A percentile compares a stretch with the other conserved stretches of the same genome.
Evolutionary conservation across 306 rosid genomes (phyloP).

Genomic region (Bauhinia variegata): DNA sequence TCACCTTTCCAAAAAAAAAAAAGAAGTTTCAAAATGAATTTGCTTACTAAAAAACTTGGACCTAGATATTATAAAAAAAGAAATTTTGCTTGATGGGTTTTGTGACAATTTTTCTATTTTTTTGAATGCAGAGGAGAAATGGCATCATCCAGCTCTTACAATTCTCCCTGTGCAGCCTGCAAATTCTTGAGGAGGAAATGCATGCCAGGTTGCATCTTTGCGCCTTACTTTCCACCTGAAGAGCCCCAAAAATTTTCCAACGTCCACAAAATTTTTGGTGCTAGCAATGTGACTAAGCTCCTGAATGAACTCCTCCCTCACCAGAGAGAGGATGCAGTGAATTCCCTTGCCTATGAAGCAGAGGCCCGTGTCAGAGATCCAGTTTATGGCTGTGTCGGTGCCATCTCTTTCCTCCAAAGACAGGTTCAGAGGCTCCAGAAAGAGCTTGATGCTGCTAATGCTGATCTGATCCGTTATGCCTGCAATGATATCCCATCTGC

Average conservation of each 20-base stretch:
- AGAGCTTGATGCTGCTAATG: conserved; percentile 86
- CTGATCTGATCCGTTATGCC: conserved; percentile 80
- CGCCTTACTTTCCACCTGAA: conserved; percentile 96
- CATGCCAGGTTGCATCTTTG: conserved; percentile 95
- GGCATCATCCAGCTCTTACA: conserved; percentile 80
- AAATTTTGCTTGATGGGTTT: conserved; percentile 8
- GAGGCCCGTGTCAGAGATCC: conserved; percentile 96
- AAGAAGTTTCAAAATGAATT: conserved; percentile 20
- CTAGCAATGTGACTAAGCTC: conserved; percentile 95
- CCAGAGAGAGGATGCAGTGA: conserved; percentile 96
- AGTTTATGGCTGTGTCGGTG: conserved; percentile 93
- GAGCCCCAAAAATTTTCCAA: conserved; percentile 94
- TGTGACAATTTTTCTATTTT: neutral
- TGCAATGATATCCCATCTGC: conserved; percentile 58
- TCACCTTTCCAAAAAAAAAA: neutral
- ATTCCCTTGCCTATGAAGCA: conserved; percentile 93
- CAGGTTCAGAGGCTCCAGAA: conserved; percentile 95
- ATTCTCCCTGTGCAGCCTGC: conserved; percentile 96
- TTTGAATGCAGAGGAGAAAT: conserved; percentile 42
- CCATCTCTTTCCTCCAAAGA: conserved; percentile 90
- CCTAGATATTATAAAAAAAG: neutral
- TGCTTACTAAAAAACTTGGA: conserved; percentile 25
- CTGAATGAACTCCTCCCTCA: conserved; percentile 92
- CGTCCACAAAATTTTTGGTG: conserved; percentile 96
- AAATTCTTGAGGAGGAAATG: conserved; percentile 91